Evolutionary conservation across 2,329 filamentous ascomycete genomes (phyloP).

Genomic region (Fusarium subtropicale): DNA sequence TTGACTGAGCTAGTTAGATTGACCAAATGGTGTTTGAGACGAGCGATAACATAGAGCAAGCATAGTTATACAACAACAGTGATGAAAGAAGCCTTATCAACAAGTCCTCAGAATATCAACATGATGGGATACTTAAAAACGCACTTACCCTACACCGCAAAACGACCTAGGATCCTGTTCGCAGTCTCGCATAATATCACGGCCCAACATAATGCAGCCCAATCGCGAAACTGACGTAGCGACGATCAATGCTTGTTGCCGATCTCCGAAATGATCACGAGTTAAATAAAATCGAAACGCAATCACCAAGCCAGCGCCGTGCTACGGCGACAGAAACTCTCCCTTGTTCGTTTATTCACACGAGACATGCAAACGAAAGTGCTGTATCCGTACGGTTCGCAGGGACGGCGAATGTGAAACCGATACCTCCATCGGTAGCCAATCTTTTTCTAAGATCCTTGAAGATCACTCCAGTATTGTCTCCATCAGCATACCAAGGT

Average conservation of each 20-base stretch:
- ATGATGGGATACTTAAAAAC: not conserved
- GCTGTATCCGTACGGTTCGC: not conserved
- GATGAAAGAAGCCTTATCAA: not conserved
- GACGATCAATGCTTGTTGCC: conserved; percentile 24
- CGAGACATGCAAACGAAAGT: not conserved
- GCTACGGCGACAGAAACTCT: not conserved
- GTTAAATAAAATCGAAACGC: conserved; percentile 4
- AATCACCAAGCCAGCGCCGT: not conserved
- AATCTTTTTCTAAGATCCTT: not conserved
- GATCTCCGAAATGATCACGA: conserved; percentile 23
- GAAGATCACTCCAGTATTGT: not conserved
- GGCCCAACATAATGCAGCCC: conserved; percentile 14
- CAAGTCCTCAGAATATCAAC: not conserved
- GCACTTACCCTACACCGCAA: conserved; percentile 15
- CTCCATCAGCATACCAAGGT: not conserved
- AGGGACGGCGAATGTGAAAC: not conserved
- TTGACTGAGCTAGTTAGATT: not conserved
- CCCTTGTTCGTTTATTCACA: not conserved
- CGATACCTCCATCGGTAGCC: not conserved
- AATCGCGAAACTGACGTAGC: conserved; percentile 12
- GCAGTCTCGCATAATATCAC: not conserved
- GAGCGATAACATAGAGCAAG: not conserved
- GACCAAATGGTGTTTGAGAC: not conserved
- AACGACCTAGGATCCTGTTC: not conserved
- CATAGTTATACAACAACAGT: not conserved